Percentiles rank a stretch among this genome's conserved stretches.
Conservation (phyloP, 208 protist species). For the Trypanosoma grayi region DNA sequence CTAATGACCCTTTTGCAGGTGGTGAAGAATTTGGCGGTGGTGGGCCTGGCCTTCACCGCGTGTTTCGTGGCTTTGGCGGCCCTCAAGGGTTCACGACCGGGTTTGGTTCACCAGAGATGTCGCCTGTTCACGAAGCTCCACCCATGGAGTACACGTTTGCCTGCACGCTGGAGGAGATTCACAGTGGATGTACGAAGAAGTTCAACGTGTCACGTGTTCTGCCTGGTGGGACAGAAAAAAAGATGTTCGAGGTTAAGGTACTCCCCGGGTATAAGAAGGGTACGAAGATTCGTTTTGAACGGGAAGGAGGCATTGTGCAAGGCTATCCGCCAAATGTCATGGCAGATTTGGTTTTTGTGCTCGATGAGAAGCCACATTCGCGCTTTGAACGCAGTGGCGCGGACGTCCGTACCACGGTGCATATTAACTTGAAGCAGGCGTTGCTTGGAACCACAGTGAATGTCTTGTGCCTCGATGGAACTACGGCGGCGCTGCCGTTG, state of each 20-base stretch:
- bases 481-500: constrained; percentile 47
- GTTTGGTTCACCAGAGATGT: constrained; percentile 38
- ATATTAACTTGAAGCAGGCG: constrained; percentile 83
- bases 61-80: constrained; percentile 82
- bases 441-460: constrained; percentile 74
- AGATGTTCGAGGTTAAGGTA: constrained; percentile 92
- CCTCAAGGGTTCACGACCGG: constrained; percentile 54
- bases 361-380: constrained; percentile 93
- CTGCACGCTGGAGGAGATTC: constrained; percentile 79
- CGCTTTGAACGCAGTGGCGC: constrained; percentile 87
- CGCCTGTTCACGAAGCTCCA: constrained; percentile 69
- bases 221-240: constrained; percentile 72
- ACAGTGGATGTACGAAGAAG: constrained; percentile 76
- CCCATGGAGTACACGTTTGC: constrained; percentile 41
- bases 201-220: constrained; percentile 58
- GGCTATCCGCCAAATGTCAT: constrained; percentile 87
- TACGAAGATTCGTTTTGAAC: constrained; percentile 95
- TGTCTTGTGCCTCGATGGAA: constrained; percentile 66
- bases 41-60: constrained; percentile 74
- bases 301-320: constrained; percentile 80
- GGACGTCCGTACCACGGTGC: constrained; percentile 78
- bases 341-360: constrained; percentile 95
- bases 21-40: constrained; percentile 39
- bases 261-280: constrained; percentile 96
- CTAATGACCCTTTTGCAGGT: constrained; percentile 27